Conservation (phyloP, 2,329 filamentous ascomycete genomes). For the Fragosphaeria purpurea region DNA sequence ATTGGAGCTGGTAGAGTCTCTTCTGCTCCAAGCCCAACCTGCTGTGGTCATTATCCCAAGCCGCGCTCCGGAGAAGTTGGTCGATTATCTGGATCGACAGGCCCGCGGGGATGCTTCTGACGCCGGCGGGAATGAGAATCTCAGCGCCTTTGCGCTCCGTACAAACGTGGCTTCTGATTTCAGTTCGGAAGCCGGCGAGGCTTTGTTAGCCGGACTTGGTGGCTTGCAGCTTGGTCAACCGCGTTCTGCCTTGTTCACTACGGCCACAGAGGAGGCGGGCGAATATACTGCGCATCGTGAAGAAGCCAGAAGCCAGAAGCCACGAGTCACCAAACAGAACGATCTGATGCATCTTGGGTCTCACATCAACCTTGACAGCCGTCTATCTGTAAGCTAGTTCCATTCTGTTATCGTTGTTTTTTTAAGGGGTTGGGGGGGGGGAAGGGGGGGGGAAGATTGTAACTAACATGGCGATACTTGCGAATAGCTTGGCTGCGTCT, state of each 20-base stretch:
- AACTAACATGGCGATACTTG: neutral
- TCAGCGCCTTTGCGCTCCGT: constrained; percentile 42
- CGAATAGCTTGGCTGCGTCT: constrained; percentile 63
- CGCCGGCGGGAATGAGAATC: neutral
- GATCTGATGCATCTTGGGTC: constrained; percentile 59
- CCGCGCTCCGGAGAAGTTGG: constrained; percentile 32
- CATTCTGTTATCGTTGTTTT: neutral
- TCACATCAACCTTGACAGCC: constrained; percentile 64
- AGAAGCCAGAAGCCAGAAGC: constrained; percentile 27
- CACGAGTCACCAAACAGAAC: constrained; percentile 46
- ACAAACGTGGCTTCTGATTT: constrained; percentile 65
- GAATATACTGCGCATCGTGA: constrained; percentile 16
- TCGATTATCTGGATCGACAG: constrained; percentile 20
- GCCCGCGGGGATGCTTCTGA: neutral
- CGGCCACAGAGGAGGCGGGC: constrained; percentile 21
- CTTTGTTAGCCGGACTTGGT: constrained; percentile 52
- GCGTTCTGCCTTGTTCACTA: constrained; percentile 47
- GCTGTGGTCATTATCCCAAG: constrained; percentile 44
- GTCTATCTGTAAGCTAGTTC: constrained; percentile 45
- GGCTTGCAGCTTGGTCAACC: constrained; percentile 37
- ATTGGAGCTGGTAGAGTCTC: constrained; percentile 56
- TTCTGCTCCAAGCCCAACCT: constrained; percentile 44
- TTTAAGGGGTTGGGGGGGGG: neutral
- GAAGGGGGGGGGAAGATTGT: neutral
- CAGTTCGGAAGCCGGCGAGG: constrained; percentile 53